Evolutionary conservation across 495 filamentous ascomycete genomes (phyloP).

Genomic region (Talaromyces thailandensis): DNA sequence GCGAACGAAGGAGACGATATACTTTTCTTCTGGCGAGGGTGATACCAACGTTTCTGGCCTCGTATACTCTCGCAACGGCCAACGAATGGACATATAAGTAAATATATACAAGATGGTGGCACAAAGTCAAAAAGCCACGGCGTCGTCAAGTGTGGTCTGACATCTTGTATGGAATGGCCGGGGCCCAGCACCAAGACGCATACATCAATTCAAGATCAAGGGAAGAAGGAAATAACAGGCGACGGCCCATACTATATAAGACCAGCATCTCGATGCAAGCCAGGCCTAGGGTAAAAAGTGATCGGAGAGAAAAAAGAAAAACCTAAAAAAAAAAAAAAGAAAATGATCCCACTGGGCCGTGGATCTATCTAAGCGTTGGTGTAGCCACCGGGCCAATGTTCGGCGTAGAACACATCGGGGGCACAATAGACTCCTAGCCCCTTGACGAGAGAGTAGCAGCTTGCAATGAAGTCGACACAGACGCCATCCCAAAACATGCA

Average conservation of each 20-base stretch:
- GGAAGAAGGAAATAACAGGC: neutral
- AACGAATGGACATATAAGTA: neutral
- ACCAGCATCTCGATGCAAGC: neutral
- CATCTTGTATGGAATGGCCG: neutral
- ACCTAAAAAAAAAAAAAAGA: neutral
- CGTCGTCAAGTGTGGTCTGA: neutral
- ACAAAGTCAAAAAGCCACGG: neutral
- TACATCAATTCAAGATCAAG: neutral
- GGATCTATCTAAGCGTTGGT: neutral
- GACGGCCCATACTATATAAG: neutral
- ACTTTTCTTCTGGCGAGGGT: too few species aligned
- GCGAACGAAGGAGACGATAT: neutral
- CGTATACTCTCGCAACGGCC: neutral
- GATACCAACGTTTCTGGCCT: neutral
- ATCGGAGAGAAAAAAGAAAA: neutral
- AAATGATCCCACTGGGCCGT: neutral
- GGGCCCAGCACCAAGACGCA: neutral
- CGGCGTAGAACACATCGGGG: neutral
- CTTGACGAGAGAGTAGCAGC: neutral
- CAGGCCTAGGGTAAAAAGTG: neutral
- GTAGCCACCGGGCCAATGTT: neutral
- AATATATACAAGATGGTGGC: neutral
- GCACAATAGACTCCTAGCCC: neutral
- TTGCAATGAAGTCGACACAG: neutral
- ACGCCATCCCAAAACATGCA: conserved; percentile 1